Base-by-base conservation (phyloP, 1,139 yeast species). In the Yamadazyma buinensis region DNA sequence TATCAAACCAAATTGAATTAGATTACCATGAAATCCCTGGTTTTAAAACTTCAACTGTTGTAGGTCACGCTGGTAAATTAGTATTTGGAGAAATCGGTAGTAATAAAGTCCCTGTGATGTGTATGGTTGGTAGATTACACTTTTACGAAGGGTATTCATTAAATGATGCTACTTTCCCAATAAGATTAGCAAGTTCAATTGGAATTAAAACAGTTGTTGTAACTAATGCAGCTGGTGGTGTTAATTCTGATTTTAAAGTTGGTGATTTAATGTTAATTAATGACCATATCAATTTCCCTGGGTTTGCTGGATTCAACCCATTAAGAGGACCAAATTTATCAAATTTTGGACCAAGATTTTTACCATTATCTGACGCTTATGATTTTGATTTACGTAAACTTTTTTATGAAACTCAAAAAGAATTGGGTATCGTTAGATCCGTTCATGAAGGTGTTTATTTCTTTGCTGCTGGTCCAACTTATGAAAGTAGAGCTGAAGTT, bases 151-250 rank as follows among this genome's bases (percentile, higher is more conserved):
- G 98, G 2, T 84, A 87, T 57, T 71, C 77, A 14, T 76, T 88
- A 48, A 77, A 75, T 42, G 84, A 84, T 40, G 83, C 95, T 2
- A 86, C 90, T 0, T 84, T 87, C 56, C 97, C 97, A 0, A 70
- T 92, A 15, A 73, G 97, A 41, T 80, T 84, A 20, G 80, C 95
- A 39, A 70, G 77, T 37, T 57, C 66, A 24, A 61, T 90, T 47
- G 85, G 83, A 0, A 77, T 82, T 24, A 57, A 67, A 28, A 67
- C 69, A 5, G 65, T 90, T 28, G 67, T 92, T 22, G 95, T 81
- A 3, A 92, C 97, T 17, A 92, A 92, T 58, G 97, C 97, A 2
- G 95, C 97, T 2, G 98, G 97, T 23, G 97, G 97, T 1, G 59
- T 84, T 28, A 84, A 86, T 51, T 59, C 74, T 2, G 52, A 52